Conservation (phyloP, 176 grass and related monocot species). For the Ananas comosus region DNA sequence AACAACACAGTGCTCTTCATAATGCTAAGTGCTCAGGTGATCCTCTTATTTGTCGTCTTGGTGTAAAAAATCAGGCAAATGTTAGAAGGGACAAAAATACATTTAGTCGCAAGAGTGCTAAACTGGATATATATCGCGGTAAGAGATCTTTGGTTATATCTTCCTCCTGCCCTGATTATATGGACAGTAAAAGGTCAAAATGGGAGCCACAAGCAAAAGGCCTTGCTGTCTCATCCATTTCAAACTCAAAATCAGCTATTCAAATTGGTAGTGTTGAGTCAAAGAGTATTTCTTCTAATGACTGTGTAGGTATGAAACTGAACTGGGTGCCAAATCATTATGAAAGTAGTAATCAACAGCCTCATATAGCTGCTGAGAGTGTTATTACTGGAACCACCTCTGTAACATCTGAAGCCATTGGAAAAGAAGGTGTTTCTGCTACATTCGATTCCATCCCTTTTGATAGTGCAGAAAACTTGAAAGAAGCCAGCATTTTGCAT, state of each 20-base stretch:
- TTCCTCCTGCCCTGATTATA: conserved; percentile 15
- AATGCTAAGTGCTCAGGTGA: conserved; percentile 71
- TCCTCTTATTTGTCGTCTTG: conserved; percentile 51
- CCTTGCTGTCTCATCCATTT: conserved; percentile 28
- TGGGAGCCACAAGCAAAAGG: conserved; percentile 17
- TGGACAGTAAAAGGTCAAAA: conserved; percentile 7
- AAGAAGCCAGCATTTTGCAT: conserved; percentile 18
- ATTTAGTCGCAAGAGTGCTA: conserved; percentile 34
- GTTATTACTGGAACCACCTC: conserved; percentile 15
- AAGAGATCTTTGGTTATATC: conserved; percentile 31
- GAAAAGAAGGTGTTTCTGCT: conserved; percentile 37
- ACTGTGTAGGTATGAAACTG: not conserved
- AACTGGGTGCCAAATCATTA: conserved; percentile 19
- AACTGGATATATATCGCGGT: not conserved
- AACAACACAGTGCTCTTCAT: conserved; percentile 34
- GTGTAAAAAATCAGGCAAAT: conserved; percentile 24
- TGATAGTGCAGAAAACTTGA: conserved; percentile 25
- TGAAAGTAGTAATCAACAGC: conserved; percentile 24
- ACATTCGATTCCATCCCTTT: conserved; percentile 25
- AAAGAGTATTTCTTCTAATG: not conserved
- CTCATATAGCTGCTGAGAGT: conserved; percentile 23
- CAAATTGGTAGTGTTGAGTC: conserved; percentile 22
- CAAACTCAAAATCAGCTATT: conserved; percentile 29
- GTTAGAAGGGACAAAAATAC: conserved; percentile 10
- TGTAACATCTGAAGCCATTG: conserved; percentile 22